Evolutionary conservation across 2,329 filamentous ascomycete species (phyloP).

Genomic region (Microcyclosporella mali): DNA sequence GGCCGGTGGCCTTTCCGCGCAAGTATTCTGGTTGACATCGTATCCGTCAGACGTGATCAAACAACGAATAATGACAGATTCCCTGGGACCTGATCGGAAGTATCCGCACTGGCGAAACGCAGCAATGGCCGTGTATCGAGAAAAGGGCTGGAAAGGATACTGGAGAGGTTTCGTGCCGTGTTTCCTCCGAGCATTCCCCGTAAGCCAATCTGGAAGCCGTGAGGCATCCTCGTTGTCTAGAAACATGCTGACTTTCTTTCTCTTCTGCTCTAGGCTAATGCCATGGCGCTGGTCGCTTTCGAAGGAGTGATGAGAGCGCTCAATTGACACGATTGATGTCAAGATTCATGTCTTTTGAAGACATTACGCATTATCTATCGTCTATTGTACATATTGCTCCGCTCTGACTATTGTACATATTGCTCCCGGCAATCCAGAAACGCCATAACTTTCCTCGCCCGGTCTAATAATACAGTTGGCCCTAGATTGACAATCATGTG

Average conservation of each 20-base stretch:
- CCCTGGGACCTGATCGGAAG: slow-evolving; percentile 63
- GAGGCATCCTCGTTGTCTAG: too few relatives aligned
- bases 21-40: slow-evolving; percentile 88
- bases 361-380: not conserved
- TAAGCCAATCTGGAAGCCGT: too few relatives aligned
- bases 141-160: slow-evolving; percentile 72
- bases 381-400: not conserved
- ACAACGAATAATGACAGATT: slow-evolving; percentile 95
- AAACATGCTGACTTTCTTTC: too few relatives aligned
- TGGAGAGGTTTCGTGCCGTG: slow-evolving; percentile 92
- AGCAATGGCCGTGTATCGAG: slow-evolving; percentile 66
- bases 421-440: too few relatives aligned
- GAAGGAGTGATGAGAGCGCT: slow-evolving; percentile 59
- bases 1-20: slow-evolving; percentile 87
- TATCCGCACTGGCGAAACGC: slow-evolving; percentile 77
- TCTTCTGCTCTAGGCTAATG: too few relatives aligned
- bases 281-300: slow-evolving; percentile 86
- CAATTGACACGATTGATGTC: slow-evolving; percentile 7
- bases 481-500: not conserved
- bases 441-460: too few relatives aligned
- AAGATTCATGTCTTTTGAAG: not conserved
- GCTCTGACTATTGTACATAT: not conserved
- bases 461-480: too few relatives aligned
- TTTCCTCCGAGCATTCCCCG: slow-evolving; percentile 88
- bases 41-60: slow-evolving; percentile 75